Evolutionary conservation across 495 filamentous ascomycete species (phyloP).

Genomic region (Aspergillus carlsbadensis): DNA sequence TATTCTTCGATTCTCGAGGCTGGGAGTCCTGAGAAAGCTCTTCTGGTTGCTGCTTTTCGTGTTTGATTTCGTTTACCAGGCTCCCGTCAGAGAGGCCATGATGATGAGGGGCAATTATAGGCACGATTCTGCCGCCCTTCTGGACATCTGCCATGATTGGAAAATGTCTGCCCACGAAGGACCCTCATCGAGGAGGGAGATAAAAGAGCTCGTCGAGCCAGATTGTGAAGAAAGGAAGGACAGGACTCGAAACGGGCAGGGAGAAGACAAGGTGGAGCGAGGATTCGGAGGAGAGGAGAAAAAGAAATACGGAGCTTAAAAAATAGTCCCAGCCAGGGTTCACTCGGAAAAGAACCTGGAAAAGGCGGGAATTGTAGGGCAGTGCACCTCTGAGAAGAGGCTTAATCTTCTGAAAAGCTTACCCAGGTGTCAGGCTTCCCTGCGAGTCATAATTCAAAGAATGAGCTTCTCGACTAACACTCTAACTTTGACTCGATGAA

Average conservation of each 20-base stretch:
- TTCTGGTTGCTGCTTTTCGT: slow-evolving; percentile 7
- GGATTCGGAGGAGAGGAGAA: slow-evolving; percentile 6
- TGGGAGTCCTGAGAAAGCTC: slow-evolving; percentile 8
- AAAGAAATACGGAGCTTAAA: slow-evolving; percentile 13
- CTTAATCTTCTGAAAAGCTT: too few species aligned
- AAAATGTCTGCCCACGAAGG: slow-evolving; percentile 33
- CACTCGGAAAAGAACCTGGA: background rate
- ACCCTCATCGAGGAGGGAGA: slow-evolving; percentile 38
- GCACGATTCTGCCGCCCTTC: slow-evolving; percentile 50
- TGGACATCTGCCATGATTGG: slow-evolving; percentile 42
- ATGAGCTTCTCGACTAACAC: background rate
- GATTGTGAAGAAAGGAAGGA: background rate
- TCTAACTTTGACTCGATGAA: background rate
- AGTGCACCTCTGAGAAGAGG: too few species aligned
- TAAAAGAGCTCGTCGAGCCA: slow-evolving; percentile 23
- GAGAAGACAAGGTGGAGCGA: slow-evolving; percentile 4
- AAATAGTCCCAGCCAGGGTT: slow-evolving; percentile 5
- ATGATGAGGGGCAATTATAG: slow-evolving; percentile 38
- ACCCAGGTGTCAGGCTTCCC: too few species aligned
- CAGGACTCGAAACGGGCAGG: slow-evolving; percentile 1
- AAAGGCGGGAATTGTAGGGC: too few species aligned
- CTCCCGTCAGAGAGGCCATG: slow-evolving; percentile 20
- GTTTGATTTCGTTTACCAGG: slow-evolving; percentile 12
- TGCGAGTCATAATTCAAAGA: too few species aligned
- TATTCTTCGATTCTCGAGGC: slow-evolving; percentile 11